These are phyloP conservation scores for Pseudonitzschia pungens DNA, from an alignment of 108 stramenopile species.

Conservation along the genomic window DNA sequence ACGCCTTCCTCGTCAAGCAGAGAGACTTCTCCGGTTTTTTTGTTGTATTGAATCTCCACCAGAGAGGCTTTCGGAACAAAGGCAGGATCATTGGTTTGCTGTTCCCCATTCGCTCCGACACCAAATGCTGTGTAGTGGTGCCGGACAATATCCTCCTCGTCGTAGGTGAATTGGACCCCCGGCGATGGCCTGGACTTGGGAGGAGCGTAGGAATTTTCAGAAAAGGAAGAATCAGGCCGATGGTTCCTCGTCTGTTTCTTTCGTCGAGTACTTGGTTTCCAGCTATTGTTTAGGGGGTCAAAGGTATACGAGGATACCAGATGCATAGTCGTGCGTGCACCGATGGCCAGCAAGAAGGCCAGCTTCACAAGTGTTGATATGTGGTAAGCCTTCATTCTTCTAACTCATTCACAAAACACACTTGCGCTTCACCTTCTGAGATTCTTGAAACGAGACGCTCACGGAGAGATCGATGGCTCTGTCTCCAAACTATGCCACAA, in stretches of 20 bases:
- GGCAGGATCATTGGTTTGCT: neutral
- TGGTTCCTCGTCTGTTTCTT: neutral
- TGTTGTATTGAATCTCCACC: conserved; percentile 17
- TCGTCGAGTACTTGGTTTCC: conserved; percentile 10
- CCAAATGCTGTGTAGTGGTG: conserved; percentile 7
- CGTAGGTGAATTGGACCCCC: neutral
- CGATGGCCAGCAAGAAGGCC: neutral
- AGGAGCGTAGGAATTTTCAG: conserved; percentile 6
- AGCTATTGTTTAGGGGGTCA: conserved; percentile 18
- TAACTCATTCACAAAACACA: neutral
- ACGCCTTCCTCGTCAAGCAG: conserved; percentile 9
- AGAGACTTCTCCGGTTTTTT: conserved; percentile 14
- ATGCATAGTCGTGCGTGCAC: neutral
- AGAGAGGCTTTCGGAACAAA: neutral
- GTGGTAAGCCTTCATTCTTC: neutral
- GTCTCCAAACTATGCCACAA: neutral
- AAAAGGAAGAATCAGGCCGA: neutral
- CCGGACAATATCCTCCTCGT: conserved; percentile 6
- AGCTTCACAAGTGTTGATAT: neutral
- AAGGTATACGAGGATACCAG: conserved; percentile 14
- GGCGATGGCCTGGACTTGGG: neutral
- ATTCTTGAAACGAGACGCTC: neutral
- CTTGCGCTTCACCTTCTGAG: neutral
- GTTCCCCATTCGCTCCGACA: neutral
- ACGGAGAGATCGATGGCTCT: neutral